These are phyloP conservation scores for Sclerotinia trifoliorum DNA, from an alignment of 2,329 filamentous ascomycete genomes.

Conservation along the genomic window DNA sequence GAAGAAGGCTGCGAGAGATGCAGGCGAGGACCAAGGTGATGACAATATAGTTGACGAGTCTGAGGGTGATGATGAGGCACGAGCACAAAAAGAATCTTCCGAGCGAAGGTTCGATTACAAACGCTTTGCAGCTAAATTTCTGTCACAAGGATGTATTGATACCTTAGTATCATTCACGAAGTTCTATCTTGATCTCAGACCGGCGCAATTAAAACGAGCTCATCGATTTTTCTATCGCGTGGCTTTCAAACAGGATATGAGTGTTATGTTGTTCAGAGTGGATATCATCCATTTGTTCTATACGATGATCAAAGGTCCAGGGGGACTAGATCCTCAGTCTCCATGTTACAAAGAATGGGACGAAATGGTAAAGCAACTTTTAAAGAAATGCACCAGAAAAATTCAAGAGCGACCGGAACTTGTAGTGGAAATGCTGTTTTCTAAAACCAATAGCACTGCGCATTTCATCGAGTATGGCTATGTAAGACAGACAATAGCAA, in stretches of 20 bases:
- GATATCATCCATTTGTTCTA: constrained; percentile 89
- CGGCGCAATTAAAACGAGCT: constrained; percentile 80
- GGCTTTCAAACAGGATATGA: constrained; percentile 92
- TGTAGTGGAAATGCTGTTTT: constrained; percentile 90
- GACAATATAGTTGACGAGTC: constrained; percentile 58
- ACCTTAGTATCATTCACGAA: constrained; percentile 80
- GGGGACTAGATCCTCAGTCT: constrained; percentile 66
- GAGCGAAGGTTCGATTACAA: constrained; percentile 95
- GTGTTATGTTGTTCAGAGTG: constrained; percentile 82
- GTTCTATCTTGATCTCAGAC: constrained; percentile 77
- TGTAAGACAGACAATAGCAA: constrained; percentile 70
- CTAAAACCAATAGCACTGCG: constrained; percentile 78
- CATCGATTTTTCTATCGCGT: constrained; percentile 94
- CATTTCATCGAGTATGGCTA: constrained; percentile 90
- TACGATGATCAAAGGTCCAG: constrained; percentile 86
- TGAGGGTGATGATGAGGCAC: constrained; percentile 71
- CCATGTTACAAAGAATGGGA: constrained; percentile 85
- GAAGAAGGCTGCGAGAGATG: constrained; percentile 60
- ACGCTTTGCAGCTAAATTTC: constrained; percentile 76
- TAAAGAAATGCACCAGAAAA: constrained; percentile 79
- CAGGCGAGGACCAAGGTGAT: constrained; percentile 45
- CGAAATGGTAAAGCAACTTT: constrained; percentile 79
- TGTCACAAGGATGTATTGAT: constrained; percentile 80
- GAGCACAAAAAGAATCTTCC: constrained; percentile 67
- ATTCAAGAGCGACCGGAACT: constrained; percentile 81